phyloP scores from a whole-genome alignment of 2,329 filamentous ascomycete genomes.

The Hypoxylon rubiginosum region DNA sequence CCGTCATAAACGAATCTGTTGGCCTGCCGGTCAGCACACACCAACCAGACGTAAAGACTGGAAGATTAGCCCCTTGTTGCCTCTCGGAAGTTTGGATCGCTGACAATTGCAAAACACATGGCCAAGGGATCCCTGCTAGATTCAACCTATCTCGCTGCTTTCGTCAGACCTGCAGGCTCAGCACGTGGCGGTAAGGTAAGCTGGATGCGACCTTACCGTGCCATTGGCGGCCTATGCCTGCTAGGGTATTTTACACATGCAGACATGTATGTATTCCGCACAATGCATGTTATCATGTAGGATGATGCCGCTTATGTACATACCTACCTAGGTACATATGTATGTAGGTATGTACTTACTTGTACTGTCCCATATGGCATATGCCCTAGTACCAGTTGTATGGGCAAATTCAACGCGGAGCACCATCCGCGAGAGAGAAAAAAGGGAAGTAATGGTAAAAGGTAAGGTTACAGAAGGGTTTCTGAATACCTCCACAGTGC shows the following conservation, averaged over 20 bases:
- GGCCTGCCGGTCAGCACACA: conserved; percentile 7
- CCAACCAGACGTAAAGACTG: not conserved
- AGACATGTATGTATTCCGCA: not conserved
- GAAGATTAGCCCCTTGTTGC: conserved; percentile 15
- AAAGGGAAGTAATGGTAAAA: too few species aligned
- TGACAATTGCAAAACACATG: conserved; percentile 40
- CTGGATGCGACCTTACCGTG: conserved; percentile 34
- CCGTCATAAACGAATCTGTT: conserved; percentile 27
- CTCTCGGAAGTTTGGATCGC: conserved; percentile 36
- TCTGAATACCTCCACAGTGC: too few species aligned
- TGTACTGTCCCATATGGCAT: not conserved
- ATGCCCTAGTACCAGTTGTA: not conserved
- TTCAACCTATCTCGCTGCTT: conserved; percentile 38
- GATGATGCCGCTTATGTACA: not conserved
- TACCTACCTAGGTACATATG: too few species aligned
- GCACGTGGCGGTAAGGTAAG: conserved; percentile 44
- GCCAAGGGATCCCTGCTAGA: conserved; percentile 33
- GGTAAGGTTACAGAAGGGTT: too few species aligned
- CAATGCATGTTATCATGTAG: not conserved
- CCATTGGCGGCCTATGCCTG: conserved; percentile 20
- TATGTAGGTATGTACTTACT: not conserved
- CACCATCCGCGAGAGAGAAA: not conserved
- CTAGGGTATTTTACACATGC: conserved; percentile 8
- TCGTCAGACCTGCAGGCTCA: conserved; percentile 43
- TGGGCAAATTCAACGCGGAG: not conserved